These are phyloP conservation scores for Isoetes taiwanensis DNA, from an alignment of 75 land plant species.

Conservation along the genomic window DNA sequence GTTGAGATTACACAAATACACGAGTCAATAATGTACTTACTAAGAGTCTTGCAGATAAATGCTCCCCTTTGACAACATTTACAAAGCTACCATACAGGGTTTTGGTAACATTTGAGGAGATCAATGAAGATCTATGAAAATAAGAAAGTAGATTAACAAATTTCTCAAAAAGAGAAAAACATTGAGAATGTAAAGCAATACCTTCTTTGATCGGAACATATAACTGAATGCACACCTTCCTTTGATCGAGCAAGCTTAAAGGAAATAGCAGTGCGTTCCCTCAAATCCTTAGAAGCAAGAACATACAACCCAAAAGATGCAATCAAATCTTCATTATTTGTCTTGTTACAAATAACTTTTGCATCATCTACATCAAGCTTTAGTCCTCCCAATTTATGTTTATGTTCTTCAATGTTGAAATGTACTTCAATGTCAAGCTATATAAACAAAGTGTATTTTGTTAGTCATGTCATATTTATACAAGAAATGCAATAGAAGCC, in stretches of 20 bases:
- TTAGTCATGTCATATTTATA: too few species aligned
- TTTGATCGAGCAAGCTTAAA: not conserved
- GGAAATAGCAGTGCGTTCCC: constrained; percentile 1
- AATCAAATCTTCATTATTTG: too few species aligned
- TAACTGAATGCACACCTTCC: not conserved
- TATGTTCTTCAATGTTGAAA: constrained; percentile 7
- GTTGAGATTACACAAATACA: too few species aligned
- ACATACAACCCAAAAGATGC: not conserved
- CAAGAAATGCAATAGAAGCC: too few species aligned
- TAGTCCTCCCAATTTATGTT: not conserved
- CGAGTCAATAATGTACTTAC: too few species aligned
- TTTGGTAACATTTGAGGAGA: not conserved
- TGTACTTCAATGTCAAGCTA: constrained; percentile 23
- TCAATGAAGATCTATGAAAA: not conserved
- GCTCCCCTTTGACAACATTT: too few species aligned
- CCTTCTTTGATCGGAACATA: not conserved
- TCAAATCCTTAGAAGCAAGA: not conserved
- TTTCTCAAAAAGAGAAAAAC: too few species aligned
- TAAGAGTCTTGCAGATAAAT: too few species aligned
- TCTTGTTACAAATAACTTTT: too few species aligned
- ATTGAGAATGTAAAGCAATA: not conserved
- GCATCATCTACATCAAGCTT: constrained; percentile 22
- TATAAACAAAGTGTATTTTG: too few species aligned
- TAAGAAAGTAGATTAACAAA: not conserved
- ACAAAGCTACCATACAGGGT: not conserved